Conservation (phyloP, 495 filamentous ascomycete species). For the Venustampulla echinocandica region DNA sequence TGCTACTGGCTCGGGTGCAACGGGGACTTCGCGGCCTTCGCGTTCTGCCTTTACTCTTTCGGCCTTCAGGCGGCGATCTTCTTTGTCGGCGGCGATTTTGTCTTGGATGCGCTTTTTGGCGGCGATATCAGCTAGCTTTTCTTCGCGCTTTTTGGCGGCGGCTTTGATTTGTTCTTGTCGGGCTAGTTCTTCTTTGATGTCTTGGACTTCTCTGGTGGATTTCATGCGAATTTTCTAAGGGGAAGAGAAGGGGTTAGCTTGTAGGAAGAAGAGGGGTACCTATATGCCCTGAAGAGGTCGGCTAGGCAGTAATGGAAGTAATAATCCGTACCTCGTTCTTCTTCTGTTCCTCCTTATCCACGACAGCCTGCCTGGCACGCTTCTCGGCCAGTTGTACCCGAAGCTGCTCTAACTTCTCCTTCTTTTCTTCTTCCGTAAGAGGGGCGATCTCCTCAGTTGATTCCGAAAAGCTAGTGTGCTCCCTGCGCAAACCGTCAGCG, state of each 20-base stretch:
- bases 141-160: constrained; percentile 69
- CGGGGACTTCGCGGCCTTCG: constrained; percentile 52
- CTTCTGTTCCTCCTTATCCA: constrained; percentile 79
- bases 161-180: constrained; percentile 87
- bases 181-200: constrained; percentile 72
- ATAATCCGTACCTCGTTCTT: constrained; percentile 66
- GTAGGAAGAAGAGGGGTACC: constrained; percentile 9
- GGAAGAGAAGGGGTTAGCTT: background rate
- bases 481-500: constrained; percentile 32
- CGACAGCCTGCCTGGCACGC: constrained; percentile 53
- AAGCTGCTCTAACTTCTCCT: constrained; percentile 65
- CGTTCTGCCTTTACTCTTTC: constrained; percentile 78
- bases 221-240: constrained; percentile 76
- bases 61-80: constrained; percentile 69
- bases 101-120: constrained; percentile 84
- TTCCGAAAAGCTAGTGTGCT: constrained; percentile 87
- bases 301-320: no score
- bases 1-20: constrained; percentile 27
- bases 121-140: constrained; percentile 80
- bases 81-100: constrained; percentile 86
- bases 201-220: constrained; percentile 67
- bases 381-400: constrained; percentile 65
- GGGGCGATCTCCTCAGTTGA: constrained; percentile 86
- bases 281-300: no score
- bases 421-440: constrained; percentile 87